Base-by-base conservation (phyloP, 2,329 filamentous ascomycete genomes). In the Diaporthe batatas region DNA sequence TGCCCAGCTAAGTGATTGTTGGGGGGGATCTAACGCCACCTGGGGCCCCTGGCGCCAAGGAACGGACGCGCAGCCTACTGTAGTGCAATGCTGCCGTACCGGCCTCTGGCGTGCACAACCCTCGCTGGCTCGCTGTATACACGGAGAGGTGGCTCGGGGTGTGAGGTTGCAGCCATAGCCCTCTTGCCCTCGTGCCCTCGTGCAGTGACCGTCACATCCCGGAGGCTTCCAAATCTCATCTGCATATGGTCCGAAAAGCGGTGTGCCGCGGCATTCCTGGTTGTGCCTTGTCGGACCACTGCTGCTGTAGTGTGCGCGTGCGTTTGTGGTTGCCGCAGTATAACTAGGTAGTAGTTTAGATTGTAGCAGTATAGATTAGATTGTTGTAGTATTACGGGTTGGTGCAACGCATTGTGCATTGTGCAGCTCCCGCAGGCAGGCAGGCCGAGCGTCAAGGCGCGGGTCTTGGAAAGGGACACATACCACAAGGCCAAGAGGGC, bases 331-430 rank as follows among this genome's bases (percentile, higher is more conserved):
- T 54, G 44, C 21, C n/a, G 21, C 44, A 49, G 44, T n/a, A 21
- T 21, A n/a, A n/a, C n/a, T n/a, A n/a, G n/a, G n/a, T n/a, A n/a
- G n/a, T n/a, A n/a, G n/a, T n/a, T n/a, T n/a, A n/a, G n/a, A n/a
- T n/a, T n/a, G n/a, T n/a, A n/a, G n/a, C n/a, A n/a, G n/a, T n/a
- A n/a, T n/a, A n/a, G n/a, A n/a, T n/a, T n/a, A 36, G 7, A 36
- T 36, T 36, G 34, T 36, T 36, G 34, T 16, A 42, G 39, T 47
- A 42, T 64, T 5, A 2, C 34, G 18, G 2, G 59, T 36, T 65
- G 59, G 44, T 65, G 59, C 51, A 65, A 65, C 59, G 59, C 59
- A 65, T 65, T 47, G 59, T 34, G 42, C 44, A 65, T 36, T 65
- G 59, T 49, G 59, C 44, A 65, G 59, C 59, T 59, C 57, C 21